Percentiles rank a stretch among this genome's conserved stretches.
Evolutionary conservation across 2,329 filamentous ascomycete species (phyloP).

Genomic region (Ascosphaera pollenicola): DNA sequence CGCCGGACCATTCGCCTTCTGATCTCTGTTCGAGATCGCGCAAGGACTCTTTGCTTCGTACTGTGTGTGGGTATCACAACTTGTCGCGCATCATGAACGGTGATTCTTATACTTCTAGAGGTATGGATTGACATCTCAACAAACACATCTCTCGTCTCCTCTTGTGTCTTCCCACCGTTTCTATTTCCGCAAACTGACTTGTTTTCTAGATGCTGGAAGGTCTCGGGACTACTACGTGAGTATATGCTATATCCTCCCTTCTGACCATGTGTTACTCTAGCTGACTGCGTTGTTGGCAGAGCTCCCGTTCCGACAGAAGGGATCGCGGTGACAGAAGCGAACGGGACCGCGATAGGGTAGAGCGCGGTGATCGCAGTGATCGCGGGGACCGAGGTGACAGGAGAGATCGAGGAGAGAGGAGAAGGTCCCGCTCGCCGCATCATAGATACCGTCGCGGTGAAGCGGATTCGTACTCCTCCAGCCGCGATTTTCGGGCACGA

Average conservation of each 20-base stretch:
- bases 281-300: slow-evolving; percentile 10
- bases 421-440: slow-evolving; percentile 73
- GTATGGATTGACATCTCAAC: slow-evolving; percentile 21
- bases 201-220: slow-evolving; percentile 25
- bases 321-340: slow-evolving; percentile 15
- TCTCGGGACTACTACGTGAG: slow-evolving; percentile 32
- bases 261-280: slow-evolving; percentile 8
- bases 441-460: slow-evolving; percentile 45
- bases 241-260: slow-evolving; percentile 4
- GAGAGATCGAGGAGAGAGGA: slow-evolving; percentile 34
- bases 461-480: slow-evolving; percentile 75
- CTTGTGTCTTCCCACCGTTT: slow-evolving; percentile 4
- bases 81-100: slow-evolving; percentile 46
- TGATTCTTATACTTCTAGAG: slow-evolving; percentile 59
- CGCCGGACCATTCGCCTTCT: too few relatives aligned
- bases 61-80: too few relatives aligned
- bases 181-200: slow-evolving; percentile 16
- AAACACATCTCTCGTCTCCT: neutral
- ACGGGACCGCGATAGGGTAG: slow-evolving; percentile 8
- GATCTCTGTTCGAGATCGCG: too few relatives aligned
- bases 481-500: slow-evolving; percentile 74
- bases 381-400: slow-evolving; percentile 25
- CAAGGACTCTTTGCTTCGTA: too few relatives aligned
- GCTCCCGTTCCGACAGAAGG: slow-evolving; percentile 25
- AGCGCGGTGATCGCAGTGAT: slow-evolving; percentile 17